A percentile compares a stretch with the other conserved stretches of the same genome.
phyloP scores from a whole-genome alignment of 164 flowering plant genomes.

The Vitis rotundifolia region DNA sequence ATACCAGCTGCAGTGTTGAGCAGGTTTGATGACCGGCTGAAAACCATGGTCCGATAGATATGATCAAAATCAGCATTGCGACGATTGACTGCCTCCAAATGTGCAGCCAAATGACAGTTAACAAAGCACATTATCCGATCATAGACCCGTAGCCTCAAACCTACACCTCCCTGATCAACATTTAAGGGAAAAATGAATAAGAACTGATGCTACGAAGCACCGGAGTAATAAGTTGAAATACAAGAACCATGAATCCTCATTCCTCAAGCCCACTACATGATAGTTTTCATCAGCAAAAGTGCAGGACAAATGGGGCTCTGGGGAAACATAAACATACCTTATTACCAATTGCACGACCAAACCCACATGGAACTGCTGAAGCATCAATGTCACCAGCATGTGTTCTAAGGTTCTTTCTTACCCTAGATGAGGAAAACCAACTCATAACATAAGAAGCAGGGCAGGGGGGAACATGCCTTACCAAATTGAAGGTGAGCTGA shows the following conservation, averaged over 20 bases:
- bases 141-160: slow-evolving; percentile 88
- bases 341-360: slow-evolving; percentile 98
- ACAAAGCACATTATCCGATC: slow-evolving; percentile 90
- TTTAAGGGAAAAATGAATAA: not conserved
- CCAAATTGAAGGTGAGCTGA: too few species aligned
- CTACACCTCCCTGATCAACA: slow-evolving; percentile 83
- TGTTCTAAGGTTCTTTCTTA: slow-evolving; percentile 65
- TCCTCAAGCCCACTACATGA: too few species aligned
- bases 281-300: too few species aligned
- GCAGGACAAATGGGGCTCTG: too few species aligned
- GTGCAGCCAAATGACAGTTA: slow-evolving; percentile 98
- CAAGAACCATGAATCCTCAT: too few species aligned
- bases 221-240: not conserved
- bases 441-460: slow-evolving; percentile 4
- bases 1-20: slow-evolving; percentile 74
- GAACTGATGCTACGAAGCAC: not conserved
- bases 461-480: too few species aligned
- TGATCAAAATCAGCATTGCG: slow-evolving; percentile 98
- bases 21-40: slow-evolving; percentile 63
- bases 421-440: slow-evolving; percentile 45
- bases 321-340: slow-evolving; percentile 56
- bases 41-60: slow-evolving; percentile 71
- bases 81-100: slow-evolving; percentile 91
- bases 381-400: slow-evolving; percentile 93
- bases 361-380: slow-evolving; percentile 96